Conservation (phyloP, 31 red algal species). For the Pterothamnion heteromorphum region DNA sequence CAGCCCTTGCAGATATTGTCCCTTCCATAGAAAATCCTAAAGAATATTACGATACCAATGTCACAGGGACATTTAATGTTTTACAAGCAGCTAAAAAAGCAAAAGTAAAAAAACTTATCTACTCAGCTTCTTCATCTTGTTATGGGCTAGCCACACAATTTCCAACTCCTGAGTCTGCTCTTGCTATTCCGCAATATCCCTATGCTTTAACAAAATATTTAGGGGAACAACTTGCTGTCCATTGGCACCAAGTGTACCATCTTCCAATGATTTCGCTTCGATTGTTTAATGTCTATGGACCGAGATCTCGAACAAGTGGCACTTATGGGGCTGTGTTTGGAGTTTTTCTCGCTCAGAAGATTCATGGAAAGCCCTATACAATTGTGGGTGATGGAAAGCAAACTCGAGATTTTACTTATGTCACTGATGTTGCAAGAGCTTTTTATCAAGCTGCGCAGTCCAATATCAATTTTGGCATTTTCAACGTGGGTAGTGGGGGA, state of each 20-base stretch:
- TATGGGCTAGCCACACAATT: slow-evolving; percentile 86
- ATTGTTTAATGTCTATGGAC: slow-evolving; percentile 99
- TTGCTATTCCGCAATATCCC: slow-evolving; percentile 83
- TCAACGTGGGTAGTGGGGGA: too few relatives aligned
- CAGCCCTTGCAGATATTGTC: slow-evolving; percentile 85
- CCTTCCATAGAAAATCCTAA: slow-evolving; percentile 99
- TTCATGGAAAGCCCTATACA: slow-evolving; percentile 80
- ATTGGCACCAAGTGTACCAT: slow-evolving; percentile 87
- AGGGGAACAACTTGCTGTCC: slow-evolving; percentile 86
- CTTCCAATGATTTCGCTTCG: slow-evolving; percentile 89
- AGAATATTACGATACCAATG: slow-evolving; percentile 91
- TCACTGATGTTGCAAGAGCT: slow-evolving; percentile 54
- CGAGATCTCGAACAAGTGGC: slow-evolving; percentile 91
- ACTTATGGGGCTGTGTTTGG: slow-evolving; percentile 72
- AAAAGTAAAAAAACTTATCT: slow-evolving; percentile 80
- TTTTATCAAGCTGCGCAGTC: too few relatives aligned
- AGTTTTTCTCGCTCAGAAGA: slow-evolving; percentile 87
- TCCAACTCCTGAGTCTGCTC: slow-evolving; percentile 91
- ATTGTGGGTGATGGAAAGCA: slow-evolving; percentile 92
- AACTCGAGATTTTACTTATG: slow-evolving; percentile 97
- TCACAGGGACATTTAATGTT: slow-evolving; percentile 97
- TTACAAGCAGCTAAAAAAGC: slow-evolving; percentile 87
- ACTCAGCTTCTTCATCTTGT: slow-evolving; percentile 79
- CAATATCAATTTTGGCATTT: too few relatives aligned
- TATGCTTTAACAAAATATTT: slow-evolving; percentile 96